Percentiles rank a stretch among this genome's conserved stretches.
Evolutionary conservation across 2,329 filamentous ascomycete genomes (phyloP).

Genomic region (Hortaea werneckii): DNA sequence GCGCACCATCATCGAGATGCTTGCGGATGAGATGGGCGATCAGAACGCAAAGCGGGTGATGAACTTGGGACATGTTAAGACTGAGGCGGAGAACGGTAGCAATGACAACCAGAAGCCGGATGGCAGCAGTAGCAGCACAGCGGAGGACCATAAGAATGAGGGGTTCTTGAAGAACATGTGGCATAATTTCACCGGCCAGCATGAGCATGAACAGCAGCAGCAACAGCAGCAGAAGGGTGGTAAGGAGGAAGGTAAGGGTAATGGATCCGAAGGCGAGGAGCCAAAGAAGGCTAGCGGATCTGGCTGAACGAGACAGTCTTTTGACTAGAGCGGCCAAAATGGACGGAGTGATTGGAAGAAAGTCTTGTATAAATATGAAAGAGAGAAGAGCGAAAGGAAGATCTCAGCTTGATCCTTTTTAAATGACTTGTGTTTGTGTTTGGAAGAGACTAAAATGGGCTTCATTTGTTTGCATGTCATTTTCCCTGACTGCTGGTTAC

Average conservation of each 20-base stretch:
- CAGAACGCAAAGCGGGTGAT: conserved; percentile 86
- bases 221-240: conserved; percentile 8
- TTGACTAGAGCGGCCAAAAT: no score
- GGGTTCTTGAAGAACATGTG: conserved; percentile 88
- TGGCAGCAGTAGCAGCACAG: conserved; percentile 6
- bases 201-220: conserved; percentile 20
- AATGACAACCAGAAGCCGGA: neutral
- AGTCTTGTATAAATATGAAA: no score
- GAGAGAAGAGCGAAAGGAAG: no score
- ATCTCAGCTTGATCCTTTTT: no score
- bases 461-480: no score
- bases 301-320: conserved; percentile 2
- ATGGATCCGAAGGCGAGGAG: conserved; percentile 17
- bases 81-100: conserved; percentile 28
- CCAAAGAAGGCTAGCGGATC: conserved; percentile 26
- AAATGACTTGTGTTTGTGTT: no score
- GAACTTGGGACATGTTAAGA: conserved; percentile 49
- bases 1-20: conserved; percentile 84
- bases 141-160: conserved; percentile 60
- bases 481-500: no score
- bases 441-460: no score
- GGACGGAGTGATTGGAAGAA: no score
- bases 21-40: conserved; percentile 92
- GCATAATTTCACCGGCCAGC: conserved; percentile 80
- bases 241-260: conserved; percentile 11